Conservation (phyloP, 768 basidiomycete species). For the Scleroderma bovista region DNA sequence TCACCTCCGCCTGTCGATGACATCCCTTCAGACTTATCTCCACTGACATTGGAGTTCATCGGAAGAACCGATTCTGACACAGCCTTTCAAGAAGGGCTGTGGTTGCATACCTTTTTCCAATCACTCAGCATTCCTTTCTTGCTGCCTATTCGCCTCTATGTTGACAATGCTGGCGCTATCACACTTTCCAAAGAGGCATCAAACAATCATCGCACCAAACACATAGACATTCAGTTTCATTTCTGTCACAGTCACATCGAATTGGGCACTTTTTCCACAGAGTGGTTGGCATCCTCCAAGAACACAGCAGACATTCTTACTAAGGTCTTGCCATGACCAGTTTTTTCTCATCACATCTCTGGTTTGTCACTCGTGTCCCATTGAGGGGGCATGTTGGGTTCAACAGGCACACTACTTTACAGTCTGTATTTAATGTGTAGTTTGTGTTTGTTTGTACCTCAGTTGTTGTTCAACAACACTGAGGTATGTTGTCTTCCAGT, state of each 20-base stretch:
- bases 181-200: neutral
- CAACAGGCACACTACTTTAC: too few species aligned
- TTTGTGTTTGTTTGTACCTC: too few species aligned
- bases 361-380: neutral
- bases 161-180: neutral
- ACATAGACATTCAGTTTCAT: conserved; percentile 3
- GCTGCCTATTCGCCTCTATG: neutral
- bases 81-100: neutral
- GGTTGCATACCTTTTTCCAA: neutral
- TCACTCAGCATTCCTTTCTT: rapidly evolving
- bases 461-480: too few species aligned
- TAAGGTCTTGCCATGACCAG: neutral
- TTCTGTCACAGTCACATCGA: neutral
- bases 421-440: too few species aligned
- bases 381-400: conserved; percentile 4
- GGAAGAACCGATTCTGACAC: too few species aligned
- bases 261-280: conserved; percentile 2
- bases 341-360: conserved; percentile 10
- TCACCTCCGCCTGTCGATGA: too few species aligned
- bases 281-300: neutral
- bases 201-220: neutral
- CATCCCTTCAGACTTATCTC: too few species aligned
- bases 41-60: too few species aligned
- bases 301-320: conserved; percentile 1
- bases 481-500: too few species aligned